These are phyloP conservation scores for Termitomyces titanicus DNA, from an alignment of 768 basidiomycete genomes.

Conservation along the genomic window DNA sequence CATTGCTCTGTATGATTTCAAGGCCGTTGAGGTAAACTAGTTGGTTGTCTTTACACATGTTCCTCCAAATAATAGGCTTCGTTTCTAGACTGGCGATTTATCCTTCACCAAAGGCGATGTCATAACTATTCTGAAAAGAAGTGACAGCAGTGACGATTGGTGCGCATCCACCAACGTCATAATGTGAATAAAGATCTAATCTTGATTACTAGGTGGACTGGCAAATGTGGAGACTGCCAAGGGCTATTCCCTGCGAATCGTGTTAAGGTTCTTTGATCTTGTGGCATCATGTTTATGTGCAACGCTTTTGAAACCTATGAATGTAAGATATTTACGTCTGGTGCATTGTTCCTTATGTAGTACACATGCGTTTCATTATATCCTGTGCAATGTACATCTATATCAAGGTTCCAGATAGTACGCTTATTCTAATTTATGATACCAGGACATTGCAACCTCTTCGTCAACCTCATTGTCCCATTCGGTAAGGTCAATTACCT, in stretches of 20 bases:
- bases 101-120: constrained; percentile 77
- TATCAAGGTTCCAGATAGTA: neutral
- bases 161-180: constrained; percentile 22
- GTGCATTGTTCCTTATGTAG: neutral
- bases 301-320: neutral
- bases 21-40: constrained; percentile 67
- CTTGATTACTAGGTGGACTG: constrained; percentile 61
- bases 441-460: constrained; percentile 30
- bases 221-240: constrained; percentile 52
- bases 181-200: neutral
- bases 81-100: constrained; percentile 61
- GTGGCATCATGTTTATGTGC: neutral
- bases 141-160: constrained; percentile 74
- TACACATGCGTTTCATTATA: neutral
- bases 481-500: constrained; percentile 8
- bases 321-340: neutral
- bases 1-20: constrained; percentile 71
- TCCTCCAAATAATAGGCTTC: constrained; percentile 4
- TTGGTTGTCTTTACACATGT: constrained; percentile 13
- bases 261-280: constrained; percentile 55
- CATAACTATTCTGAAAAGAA: constrained; percentile 65
- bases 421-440: constrained; percentile 19
- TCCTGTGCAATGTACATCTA: neutral
- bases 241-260: constrained; percentile 86
- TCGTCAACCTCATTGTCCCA: constrained; percentile 35